Base-by-base conservation (phyloP, 108 stramenopile genomes). In the Pseudonitzschia pungens region DNA sequence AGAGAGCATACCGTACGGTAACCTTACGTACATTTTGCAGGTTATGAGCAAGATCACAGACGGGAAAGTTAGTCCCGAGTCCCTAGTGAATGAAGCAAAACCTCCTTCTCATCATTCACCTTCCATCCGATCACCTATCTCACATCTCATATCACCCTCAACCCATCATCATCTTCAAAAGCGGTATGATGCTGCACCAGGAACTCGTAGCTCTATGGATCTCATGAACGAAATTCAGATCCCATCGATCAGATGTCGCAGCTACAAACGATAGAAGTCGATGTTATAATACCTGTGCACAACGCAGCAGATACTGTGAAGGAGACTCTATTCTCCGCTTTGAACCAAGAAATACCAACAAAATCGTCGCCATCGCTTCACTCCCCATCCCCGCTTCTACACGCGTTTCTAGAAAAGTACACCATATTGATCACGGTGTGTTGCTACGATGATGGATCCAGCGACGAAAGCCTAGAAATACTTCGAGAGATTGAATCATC, bases 401-500 rank as follows among this genome's bases (percentile, higher is more conserved):
- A n/a, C 8, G 5, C 40, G 27, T 59, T 28, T 48, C 52, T 79
- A 31, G 18, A 70, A 63, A 59, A 58, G n/a, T 21, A 70, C 72
- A 41, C 21, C 15, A 62, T 88, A n/a, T 77, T 78, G 44, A 62
- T 94, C 57, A 75, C 69, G 15, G 82, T 94, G 18, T 91, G 90
- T 59, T 94, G 93, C 54, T 90, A 83, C 68, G 83, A 95, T 69
- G 94, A 95, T 77, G 88, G 85, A 36, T 92, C 91, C 5, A 81
- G 65, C 28, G 93, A 95, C 68, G 78, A 75, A n/a, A 90, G 85
- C 44, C 77, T 70, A 74, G 33, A 67, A 24, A 81, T 87, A 52
- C 44, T 89, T 12, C 45, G 74, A 31, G 14, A 53, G 18, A 48
- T 89, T 32, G 43, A 80, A 65, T 53, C 64, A 8, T 50, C 63